Evolutionary conservation across 495 filamentous ascomycete species (phyloP).

Genomic region (Talaromyces liani): DNA sequence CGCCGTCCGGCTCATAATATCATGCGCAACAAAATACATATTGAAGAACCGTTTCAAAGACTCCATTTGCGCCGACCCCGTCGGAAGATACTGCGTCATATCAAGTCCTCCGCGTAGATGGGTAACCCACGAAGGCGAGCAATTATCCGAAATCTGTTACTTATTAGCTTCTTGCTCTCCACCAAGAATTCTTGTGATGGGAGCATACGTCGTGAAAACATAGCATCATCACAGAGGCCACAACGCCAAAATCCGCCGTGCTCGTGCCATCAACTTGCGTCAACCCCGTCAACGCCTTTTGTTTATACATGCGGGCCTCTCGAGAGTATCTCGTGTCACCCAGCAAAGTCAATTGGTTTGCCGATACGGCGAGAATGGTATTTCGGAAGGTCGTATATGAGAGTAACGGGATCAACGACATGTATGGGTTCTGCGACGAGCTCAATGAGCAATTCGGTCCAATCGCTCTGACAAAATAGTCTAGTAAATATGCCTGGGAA

Average conservation of each 20-base stretch:
- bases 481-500: constrained; percentile 12
- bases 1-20: constrained; percentile 15
- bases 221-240: constrained; percentile 16
- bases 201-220: constrained; percentile 16
- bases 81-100: constrained; percentile 4
- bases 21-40: constrained; percentile 19
- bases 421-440: constrained; percentile 13
- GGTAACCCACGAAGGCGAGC: constrained; percentile 14
- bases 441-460: constrained; percentile 13
- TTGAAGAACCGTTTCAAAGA: constrained; percentile 12
- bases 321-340: constrained; percentile 5
- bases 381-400: constrained; percentile 12
- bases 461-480: constrained; percentile 17
- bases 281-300: constrained; percentile 11
- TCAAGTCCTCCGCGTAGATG: constrained; percentile 13
- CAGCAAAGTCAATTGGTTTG: constrained; percentile 13
- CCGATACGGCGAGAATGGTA: constrained; percentile 13
- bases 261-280: constrained; percentile 7
- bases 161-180: neutral
- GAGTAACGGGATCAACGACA: constrained; percentile 13
- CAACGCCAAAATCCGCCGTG: constrained; percentile 8
- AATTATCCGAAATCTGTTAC: constrained; percentile 15
- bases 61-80: neutral
- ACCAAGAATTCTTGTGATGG: neutral
- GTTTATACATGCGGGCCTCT: constrained; percentile 10